Conservation (phyloP, 1,284 basidiomycete species). For the Cystobasidium pallidum region DNA sequence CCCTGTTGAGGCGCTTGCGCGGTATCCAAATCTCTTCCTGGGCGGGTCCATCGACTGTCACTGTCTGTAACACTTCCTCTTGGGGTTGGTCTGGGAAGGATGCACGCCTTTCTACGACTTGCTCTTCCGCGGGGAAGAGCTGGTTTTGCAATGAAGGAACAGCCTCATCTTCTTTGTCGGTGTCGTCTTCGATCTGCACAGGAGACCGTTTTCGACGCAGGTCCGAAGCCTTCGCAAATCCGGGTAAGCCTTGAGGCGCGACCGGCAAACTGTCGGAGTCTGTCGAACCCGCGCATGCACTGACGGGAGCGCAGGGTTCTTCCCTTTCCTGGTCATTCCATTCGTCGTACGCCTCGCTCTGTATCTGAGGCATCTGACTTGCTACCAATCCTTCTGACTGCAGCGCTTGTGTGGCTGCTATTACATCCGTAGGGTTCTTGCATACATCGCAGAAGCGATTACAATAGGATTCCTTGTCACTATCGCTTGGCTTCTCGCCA, state of each 20-base stretch:
- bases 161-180: not conserved
- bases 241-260: conserved; percentile 22
- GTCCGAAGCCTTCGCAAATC: conserved; percentile 28
- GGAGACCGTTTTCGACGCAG: not conserved
- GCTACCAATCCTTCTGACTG: conserved; percentile 18
- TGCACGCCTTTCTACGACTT: not conserved
- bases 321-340: conserved; percentile 27
- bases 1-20: conserved; percentile 23
- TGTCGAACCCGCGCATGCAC: conserved; percentile 19
- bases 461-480: conserved; percentile 66
- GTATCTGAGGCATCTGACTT: conserved; percentile 24
- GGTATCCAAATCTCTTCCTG: conserved; percentile 21
- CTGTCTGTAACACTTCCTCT: not conserved
- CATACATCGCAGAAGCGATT: conserved; percentile 82
- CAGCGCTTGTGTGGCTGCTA: conserved; percentile 12
- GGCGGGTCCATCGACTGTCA: not conserved
- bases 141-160: not conserved
- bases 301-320: conserved; percentile 2
- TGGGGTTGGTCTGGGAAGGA: not conserved
- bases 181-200: conserved; percentile 5
- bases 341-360: conserved; percentile 33
- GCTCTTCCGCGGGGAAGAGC: not conserved
- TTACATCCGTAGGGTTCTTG: conserved; percentile 65
- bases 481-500: conserved; percentile 69
- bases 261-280: not conserved